phyloP scores from a whole-genome alignment of 352 stramenopile genomes.

The Hyaloperonospora arabidopsidis region DNA sequence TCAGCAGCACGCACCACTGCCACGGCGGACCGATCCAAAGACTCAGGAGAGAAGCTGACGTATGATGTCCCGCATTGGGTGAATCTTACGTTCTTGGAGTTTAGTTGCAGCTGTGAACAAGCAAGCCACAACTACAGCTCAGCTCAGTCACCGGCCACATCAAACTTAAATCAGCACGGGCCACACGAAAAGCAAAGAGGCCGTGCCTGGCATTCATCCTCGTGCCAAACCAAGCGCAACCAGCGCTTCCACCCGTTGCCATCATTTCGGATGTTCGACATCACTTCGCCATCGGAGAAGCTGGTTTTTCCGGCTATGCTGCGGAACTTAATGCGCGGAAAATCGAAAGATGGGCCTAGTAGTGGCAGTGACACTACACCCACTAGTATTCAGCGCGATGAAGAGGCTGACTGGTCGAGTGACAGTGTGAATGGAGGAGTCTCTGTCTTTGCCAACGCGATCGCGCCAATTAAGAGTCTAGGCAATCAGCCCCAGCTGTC shows the following conservation, averaged over 20 bases:
- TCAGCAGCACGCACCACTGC: conserved; percentile 1
- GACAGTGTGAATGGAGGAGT: conserved; percentile 4
- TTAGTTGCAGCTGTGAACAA: conserved; percentile 48
- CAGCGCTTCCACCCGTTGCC: conserved; percentile 50
- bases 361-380: conserved; percentile 1
- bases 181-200: conserved; percentile 7
- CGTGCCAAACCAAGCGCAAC: conserved; percentile 40
- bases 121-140: conserved; percentile 4
- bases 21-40: neutral
- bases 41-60: conserved; percentile 9
- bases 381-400: conserved; percentile 2
- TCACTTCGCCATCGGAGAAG: conserved; percentile 41
- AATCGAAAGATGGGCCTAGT: conserved; percentile 2
- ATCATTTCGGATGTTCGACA: conserved; percentile 69
- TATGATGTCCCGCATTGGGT: conserved; percentile 95
- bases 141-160: neutral
- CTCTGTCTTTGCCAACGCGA: conserved; percentile 1
- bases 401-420: conserved; percentile 4
- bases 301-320: conserved; percentile 46
- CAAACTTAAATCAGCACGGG: conserved; percentile 4
- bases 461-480: conserved; percentile 6
- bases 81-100: conserved; percentile 84
- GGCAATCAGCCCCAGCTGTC: conserved; percentile 12
- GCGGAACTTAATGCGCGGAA: conserved; percentile 37
- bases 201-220: conserved; percentile 30